A percentile compares a stretch with the other conserved stretches of the same genome.
Evolutionary conservation across 208 protist genomes (phyloP).

Genomic region (Leishmania tropica): DNA sequence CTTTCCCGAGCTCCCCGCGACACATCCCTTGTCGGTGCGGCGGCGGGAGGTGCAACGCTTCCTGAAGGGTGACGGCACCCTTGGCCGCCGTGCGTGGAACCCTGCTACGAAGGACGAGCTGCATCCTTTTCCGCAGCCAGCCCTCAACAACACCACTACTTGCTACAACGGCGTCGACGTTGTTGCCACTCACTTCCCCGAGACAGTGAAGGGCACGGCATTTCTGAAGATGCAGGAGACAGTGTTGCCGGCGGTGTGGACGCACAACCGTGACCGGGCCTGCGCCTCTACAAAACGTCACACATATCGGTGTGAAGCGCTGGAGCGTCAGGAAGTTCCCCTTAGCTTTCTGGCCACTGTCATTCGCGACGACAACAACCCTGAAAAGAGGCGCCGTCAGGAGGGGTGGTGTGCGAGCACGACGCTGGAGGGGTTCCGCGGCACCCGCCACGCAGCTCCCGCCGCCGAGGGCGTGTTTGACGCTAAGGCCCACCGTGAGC

Average conservation of each 20-base stretch:
- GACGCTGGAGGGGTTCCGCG: slow-evolving; percentile 19
- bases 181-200: slow-evolving; percentile 56
- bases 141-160: slow-evolving; percentile 52
- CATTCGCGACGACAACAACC: slow-evolving; percentile 44
- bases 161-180: slow-evolving; percentile 72
- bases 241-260: slow-evolving; percentile 36
- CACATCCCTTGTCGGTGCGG: slow-evolving; percentile 18
- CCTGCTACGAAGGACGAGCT: slow-evolving; percentile 60
- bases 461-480: slow-evolving; percentile 15
- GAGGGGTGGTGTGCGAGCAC: slow-evolving; percentile 56
- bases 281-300: slow-evolving; percentile 29
- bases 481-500: slow-evolving; percentile 31
- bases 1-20: slow-evolving; percentile 48
- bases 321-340: slow-evolving; percentile 29
- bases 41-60: slow-evolving; percentile 57
- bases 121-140: slow-evolving; percentile 77
- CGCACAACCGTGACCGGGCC: slow-evolving; percentile 18
- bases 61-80: slow-evolving; percentile 20
- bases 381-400: slow-evolving; percentile 35
- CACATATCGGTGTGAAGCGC: slow-evolving; percentile 38
- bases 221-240: slow-evolving; percentile 33
- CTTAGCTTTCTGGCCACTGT: slow-evolving; percentile 53
- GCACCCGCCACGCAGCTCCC: slow-evolving; percentile 25
- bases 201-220: slow-evolving; percentile 43
- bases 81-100: slow-evolving; percentile 63